These are phyloP conservation scores for Scalesia atractyloides DNA, from an alignment of 129 eudicot species.

Conservation along the genomic window DNA sequence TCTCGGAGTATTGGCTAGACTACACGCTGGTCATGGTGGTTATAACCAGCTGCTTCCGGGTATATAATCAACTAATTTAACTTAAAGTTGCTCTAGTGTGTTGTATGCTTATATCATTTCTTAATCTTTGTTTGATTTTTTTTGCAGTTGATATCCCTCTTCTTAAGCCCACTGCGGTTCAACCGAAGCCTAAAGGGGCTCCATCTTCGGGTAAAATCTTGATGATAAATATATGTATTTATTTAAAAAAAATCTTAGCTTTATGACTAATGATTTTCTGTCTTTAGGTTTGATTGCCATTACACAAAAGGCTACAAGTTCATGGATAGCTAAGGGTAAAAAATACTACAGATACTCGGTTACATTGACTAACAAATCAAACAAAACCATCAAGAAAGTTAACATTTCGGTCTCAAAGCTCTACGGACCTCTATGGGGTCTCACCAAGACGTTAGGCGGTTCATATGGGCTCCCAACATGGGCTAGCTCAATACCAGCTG, in stretches of 20 bases:
- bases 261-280: constrained; percentile 7
- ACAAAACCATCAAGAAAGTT: constrained; percentile 60
- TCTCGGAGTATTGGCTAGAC: constrained; percentile 80
- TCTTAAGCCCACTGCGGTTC: constrained; percentile 19
- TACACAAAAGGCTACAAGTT: constrained; percentile 56
- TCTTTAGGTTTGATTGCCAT: constrained; percentile 40
- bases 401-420: constrained; percentile 66
- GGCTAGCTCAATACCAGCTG: constrained; percentile 63
- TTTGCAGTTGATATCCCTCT: constrained; percentile 43
- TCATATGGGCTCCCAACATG: constrained; percentile 74
- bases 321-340: constrained; percentile 65
- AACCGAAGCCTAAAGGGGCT: constrained; percentile 10
- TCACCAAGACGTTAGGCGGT: constrained; percentile 52
- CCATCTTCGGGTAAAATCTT: constrained; percentile 57
- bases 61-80: constrained; percentile 9
- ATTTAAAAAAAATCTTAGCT: neutral
- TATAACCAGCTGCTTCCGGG: constrained; percentile 94
- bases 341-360: constrained; percentile 87
- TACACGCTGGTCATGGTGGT: constrained; percentile 74
- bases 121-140: neutral
- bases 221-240: neutral
- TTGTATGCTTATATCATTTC: neutral
- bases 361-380: constrained; percentile 69
- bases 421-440: constrained; percentile 94
- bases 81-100: neutral